Conservation (phyloP, 345 rosid species). For the Eucalyptus tenuipes region DNA sequence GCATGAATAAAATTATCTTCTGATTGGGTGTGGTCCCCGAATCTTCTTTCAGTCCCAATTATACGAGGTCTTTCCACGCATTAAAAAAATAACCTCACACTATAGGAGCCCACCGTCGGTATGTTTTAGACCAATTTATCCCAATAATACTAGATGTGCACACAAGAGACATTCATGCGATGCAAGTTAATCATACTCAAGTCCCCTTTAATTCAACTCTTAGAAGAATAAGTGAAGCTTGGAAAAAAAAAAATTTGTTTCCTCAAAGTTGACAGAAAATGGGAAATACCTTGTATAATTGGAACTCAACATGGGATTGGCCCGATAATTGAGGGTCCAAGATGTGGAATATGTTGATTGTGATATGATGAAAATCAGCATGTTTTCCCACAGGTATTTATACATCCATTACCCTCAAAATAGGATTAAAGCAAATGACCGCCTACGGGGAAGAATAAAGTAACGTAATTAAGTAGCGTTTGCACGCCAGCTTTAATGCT, state of each 20-base stretch:
- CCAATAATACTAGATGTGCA: not conserved
- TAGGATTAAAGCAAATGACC: too few relatives aligned
- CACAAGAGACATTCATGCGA: not conserved
- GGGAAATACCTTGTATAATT: not conserved
- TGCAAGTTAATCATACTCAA: not conserved
- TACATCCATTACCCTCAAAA: not conserved
- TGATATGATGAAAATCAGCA: too few relatives aligned
- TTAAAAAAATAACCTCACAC: not conserved
- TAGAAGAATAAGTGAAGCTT: not conserved
- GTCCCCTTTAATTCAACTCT: not conserved
- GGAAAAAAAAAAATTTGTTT: not conserved
- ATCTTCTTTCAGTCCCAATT: not conserved
- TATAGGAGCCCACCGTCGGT: not conserved
- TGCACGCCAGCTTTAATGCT: too few relatives aligned
- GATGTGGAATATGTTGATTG: too few relatives aligned
- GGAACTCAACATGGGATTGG: too few relatives aligned
- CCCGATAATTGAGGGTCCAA: too few relatives aligned
- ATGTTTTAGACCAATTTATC: too few relatives aligned
- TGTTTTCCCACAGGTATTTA: not conserved
- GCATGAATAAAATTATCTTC: not conserved
- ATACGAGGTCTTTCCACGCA: not conserved
- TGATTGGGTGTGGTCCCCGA: not conserved
- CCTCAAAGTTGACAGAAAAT: not conserved
- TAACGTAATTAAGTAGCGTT: too few relatives aligned
- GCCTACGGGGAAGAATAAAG: not conserved